Evolutionary conservation across 1,139 yeast species (phyloP), one percentile per base, ranked within the genome.

Genomic region (Diutina rugosa): DNA sequence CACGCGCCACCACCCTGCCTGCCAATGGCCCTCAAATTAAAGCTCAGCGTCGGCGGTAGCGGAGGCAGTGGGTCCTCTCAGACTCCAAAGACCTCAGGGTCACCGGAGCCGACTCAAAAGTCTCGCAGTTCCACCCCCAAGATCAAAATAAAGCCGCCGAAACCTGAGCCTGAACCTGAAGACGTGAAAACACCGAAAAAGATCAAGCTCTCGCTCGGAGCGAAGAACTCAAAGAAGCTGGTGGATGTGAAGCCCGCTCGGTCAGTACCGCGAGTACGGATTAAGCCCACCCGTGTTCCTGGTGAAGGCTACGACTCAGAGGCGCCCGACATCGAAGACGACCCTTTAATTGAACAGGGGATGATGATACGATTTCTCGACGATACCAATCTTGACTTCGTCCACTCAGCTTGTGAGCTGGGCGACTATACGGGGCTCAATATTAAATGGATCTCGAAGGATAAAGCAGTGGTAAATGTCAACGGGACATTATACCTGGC

Each of bases 261-360:
- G 8, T n/a, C 53, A 55, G 74, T 83, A 0, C 91, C 93, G 0
- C 74, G 84, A 53, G 84, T 90, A 56, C 73, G 95, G 60, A 84
- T 91, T 57, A 90, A 89, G 64, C 95, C 96, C 0, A 85, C 89
- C 0, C 72, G 96, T 61, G 78, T 87, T 9, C 95, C 96, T 0
- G 97, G 97, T 1, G 97, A 91, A 63, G 98, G 98, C 0, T 93
- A 93, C 68, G 99, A 93, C 66, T 87, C 97, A 1, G 99, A 93
- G 64, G 98, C 96, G 10, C 96, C 97, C 1, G 98, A 93, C 63
- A 73, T 90, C 52, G 99, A 93, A 67, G 97, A 90, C 59, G 98
- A 93, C 65, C 99, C 99, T 0, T 72, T 90, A 61, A 74, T 90
- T 30, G 98, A 93, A 65, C 95, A 88, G 61, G 97, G 95, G 0